Evolutionary conservation across 1,284 basidiomycete species (phyloP).

Genomic region (Pseudozyma thailandica): DNA sequence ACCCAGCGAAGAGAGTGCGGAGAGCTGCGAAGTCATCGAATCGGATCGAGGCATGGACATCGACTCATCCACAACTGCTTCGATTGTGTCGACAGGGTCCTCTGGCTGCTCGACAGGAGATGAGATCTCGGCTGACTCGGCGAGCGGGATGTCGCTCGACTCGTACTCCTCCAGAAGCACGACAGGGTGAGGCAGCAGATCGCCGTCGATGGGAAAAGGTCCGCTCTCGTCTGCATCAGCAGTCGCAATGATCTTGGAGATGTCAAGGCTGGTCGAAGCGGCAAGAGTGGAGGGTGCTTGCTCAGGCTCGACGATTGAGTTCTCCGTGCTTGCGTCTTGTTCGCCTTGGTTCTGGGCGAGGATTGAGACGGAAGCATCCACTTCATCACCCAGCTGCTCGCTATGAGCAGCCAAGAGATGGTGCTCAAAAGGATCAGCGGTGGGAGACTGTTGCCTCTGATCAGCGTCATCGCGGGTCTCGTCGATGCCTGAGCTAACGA

Average conservation of each 20-base stretch:
- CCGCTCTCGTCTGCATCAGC: not conserved
- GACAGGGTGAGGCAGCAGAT: conserved; percentile 7
- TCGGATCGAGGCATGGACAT: conserved; percentile 9
- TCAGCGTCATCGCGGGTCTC: not conserved
- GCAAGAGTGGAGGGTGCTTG: no score
- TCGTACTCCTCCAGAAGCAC: conserved; percentile 6
- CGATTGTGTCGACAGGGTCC: no score
- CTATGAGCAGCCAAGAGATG: not conserved
- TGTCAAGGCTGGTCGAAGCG: no score
- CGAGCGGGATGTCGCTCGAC: no score
- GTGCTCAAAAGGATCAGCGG: not conserved
- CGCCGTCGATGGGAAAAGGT: conserved; percentile 2
- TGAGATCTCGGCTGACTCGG: not conserved
- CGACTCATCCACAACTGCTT: not conserved
- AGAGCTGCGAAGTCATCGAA: conserved; percentile 8
- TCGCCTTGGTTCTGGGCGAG: no score
- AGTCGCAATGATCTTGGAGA: no score
- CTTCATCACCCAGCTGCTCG: not conserved
- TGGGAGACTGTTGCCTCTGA: not conserved
- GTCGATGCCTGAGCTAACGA: not conserved
- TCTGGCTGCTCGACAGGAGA: no score
- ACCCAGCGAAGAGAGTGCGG: not conserved
- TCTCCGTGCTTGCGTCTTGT: no score
- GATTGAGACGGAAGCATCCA: not conserved
- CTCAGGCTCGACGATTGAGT: no score